Conservation (phyloP, 2,329 filamentous ascomycete species). For the Penicillium sp. region DNA sequence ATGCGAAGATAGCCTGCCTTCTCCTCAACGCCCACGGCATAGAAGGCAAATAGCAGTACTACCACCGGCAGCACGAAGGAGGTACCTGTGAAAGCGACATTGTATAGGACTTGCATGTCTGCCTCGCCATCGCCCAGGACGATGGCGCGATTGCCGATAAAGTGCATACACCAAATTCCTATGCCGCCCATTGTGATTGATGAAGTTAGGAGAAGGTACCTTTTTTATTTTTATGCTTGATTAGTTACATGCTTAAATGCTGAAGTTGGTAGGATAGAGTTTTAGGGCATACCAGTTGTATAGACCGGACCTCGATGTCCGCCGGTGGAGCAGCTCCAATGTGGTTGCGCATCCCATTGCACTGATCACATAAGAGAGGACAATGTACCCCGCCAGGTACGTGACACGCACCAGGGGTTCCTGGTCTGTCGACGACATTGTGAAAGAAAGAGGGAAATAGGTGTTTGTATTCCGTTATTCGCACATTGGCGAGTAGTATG, state of each 20-base stretch:
- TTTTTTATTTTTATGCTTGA: constrained; percentile 29
- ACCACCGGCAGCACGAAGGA: constrained; percentile 79
- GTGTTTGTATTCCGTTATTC: not conserved
- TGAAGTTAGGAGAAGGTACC: constrained; percentile 63
- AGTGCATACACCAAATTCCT: constrained; percentile 78
- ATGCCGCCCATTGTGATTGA: constrained; percentile 72
- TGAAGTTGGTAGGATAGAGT: not conserved
- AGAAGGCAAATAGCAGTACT: constrained; percentile 71
- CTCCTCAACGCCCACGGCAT: constrained; percentile 63
- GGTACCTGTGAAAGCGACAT: constrained; percentile 66
- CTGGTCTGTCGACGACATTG: constrained; percentile 22
- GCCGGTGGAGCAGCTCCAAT: constrained; percentile 75
- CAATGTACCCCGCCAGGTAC: constrained; percentile 61
- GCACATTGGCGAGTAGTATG: not conserved
- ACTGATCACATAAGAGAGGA: constrained; percentile 68
- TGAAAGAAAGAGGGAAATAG: not conserved
- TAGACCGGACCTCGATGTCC: constrained; percentile 66
- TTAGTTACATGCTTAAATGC: not conserved
- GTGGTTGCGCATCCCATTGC: constrained; percentile 75
- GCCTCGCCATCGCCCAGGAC: constrained; percentile 63
- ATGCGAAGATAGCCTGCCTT: constrained; percentile 60
- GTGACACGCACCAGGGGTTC: constrained; percentile 19
- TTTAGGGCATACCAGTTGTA: constrained; percentile 63
- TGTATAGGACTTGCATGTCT: constrained; percentile 72
- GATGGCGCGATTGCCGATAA: constrained; percentile 78